Evolutionary conservation across 2,329 filamentous ascomycete genomes (phyloP).

Genomic region (Thyridium curvatum): DNA sequence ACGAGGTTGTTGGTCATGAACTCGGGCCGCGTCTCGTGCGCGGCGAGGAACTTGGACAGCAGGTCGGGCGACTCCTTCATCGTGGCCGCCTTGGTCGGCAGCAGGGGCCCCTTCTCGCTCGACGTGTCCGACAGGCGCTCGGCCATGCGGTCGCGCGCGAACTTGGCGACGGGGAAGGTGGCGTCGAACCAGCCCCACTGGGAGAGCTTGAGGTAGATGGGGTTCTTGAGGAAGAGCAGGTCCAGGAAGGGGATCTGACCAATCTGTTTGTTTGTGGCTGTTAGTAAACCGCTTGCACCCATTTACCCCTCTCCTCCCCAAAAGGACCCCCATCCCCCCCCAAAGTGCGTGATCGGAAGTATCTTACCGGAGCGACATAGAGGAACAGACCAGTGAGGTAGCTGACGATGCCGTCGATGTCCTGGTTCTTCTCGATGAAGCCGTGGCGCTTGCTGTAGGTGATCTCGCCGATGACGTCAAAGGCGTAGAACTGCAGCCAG

Average conservation of each 20-base stretch:
- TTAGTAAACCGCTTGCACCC: background rate
- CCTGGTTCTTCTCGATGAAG: constrained; percentile 67
- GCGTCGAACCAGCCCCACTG: constrained; percentile 61
- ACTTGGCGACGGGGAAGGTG: constrained; percentile 67
- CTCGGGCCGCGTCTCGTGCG: constrained; percentile 58
- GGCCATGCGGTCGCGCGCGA: constrained; percentile 60
- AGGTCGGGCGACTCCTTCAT: constrained; percentile 48
- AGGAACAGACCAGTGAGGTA: constrained; percentile 60
- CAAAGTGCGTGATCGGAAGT: too few relatives aligned
- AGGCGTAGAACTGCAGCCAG: constrained; percentile 77
- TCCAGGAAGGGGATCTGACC: constrained; percentile 71
- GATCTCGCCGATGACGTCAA: constrained; percentile 74
- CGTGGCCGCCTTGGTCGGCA: constrained; percentile 27
- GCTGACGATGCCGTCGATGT: constrained; percentile 67
- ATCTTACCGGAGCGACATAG: constrained; percentile 62
- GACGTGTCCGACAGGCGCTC: constrained; percentile 50
- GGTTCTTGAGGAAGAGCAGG: constrained; percentile 66
- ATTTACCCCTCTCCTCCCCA: too few relatives aligned
- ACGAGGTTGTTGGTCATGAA: constrained; percentile 68
- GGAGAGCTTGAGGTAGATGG: constrained; percentile 61
- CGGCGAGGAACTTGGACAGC: constrained; percentile 66
- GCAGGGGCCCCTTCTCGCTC: constrained; percentile 24
- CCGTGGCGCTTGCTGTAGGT: constrained; percentile 72
- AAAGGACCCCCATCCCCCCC: too few relatives aligned
- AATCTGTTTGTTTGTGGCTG: constrained; percentile 35